phyloP scores from a whole-genome alignment of 2,329 filamentous ascomycete genomes.

The Colletotrichum destructivum region DNA sequence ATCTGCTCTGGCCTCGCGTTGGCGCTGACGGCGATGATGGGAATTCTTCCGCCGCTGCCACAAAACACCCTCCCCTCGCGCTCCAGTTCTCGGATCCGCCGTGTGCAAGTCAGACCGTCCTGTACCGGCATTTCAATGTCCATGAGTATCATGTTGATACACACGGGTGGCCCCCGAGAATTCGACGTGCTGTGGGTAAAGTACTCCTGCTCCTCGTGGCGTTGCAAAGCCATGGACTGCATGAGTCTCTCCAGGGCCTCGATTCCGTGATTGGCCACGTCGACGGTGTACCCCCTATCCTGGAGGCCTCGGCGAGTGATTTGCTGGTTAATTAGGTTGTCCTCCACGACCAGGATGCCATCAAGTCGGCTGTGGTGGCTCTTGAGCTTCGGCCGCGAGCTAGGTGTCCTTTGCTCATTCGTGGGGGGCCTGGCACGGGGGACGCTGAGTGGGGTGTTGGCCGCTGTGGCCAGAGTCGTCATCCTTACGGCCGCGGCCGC shows the following conservation, averaged over 20 bases:
- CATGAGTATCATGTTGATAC: constrained; percentile 78
- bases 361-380: constrained; percentile 50
- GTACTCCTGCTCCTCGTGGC: constrained; percentile 26
- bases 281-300: constrained; percentile 64
- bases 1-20: constrained; percentile 77
- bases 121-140: constrained; percentile 84
- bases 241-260: constrained; percentile 68
- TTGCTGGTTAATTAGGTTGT: constrained; percentile 74
- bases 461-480: constrained; percentile 6
- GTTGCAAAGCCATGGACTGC: constrained; percentile 47
- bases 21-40: constrained; percentile 77
- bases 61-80: constrained; percentile 64
- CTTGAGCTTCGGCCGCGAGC: constrained; percentile 26
- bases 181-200: constrained; percentile 14
- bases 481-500: constrained; percentile 49
- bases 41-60: constrained; percentile 64
- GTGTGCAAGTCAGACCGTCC: constrained; percentile 78
- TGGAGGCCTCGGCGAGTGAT: constrained; percentile 67
- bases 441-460: constrained; percentile 26
- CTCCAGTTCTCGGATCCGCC: constrained; percentile 75
- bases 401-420: constrained; percentile 31
- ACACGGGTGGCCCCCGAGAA: constrained; percentile 45
- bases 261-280: constrained; percentile 70
- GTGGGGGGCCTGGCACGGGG: constrained; percentile 13
- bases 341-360: constrained; percentile 70